Base-by-base conservation (phyloP, 2,329 filamentous ascomycete genomes). In the Sclerotinia glacialis region DNA sequence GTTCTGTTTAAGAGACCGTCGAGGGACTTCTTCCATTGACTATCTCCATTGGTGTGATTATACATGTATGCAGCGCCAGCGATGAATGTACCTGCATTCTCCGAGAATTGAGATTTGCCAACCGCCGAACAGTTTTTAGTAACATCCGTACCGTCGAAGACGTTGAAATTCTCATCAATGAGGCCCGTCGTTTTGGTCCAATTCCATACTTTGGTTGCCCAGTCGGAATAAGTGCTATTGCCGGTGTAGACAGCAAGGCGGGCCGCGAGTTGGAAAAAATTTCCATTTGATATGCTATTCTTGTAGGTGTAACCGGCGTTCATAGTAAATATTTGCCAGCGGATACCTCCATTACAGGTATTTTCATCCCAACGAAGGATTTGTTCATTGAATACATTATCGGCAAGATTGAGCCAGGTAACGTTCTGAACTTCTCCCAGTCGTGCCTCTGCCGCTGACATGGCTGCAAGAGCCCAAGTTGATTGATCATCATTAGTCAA, bases 251-350 rank as follows among this genome's bases (percentile, higher is more conserved):
- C 82, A 0, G 89, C 90, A 18, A 94, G 83, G 8, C 91, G 86
- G 21, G 91, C 84, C 11, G 83, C 85, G 11, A 89, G 77, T 71
- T 89, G 86, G 78, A 89, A 88, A 75, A 87, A 86, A 70, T 83
- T 83, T 54, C 83, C 86, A 70, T 87, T 88, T 11, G 86, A 84
- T 69, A 88, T 84, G 49, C 73, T 65, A 74, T 88, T 88, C 77
- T 88, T 95, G 81, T 93, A 93, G 74, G 88, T 83, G 76, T 91
- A 95, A 31, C 91, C 91, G 40, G 81, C 83, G 74, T 93, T 92
- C 71, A 89, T 88, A 1, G 85, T 80, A 66, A 87, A 91, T 68
- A 94, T 89, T 79, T 95, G 91, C 89, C 90, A 92, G 72, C 89
- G 82, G 71, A 93, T 74, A 12, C 90, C 91, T 70, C 90, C 90